Evolutionary conservation across 2,329 filamentous ascomycete species (phyloP).

Genomic region (Fusarium mangiferae): DNA sequence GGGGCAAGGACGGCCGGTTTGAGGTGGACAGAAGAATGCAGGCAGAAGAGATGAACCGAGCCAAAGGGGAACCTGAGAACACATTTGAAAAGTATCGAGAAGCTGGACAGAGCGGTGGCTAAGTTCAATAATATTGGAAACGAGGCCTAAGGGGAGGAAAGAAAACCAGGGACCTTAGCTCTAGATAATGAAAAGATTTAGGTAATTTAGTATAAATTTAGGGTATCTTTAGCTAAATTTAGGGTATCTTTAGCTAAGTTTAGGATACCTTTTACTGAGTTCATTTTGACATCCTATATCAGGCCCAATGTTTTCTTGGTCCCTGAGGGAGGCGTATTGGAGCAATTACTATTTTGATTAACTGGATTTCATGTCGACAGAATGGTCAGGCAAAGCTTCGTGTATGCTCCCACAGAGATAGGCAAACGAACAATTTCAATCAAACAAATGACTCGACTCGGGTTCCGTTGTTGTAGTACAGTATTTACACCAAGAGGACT

Average conservation of each 20-base stretch:
- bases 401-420: conserved; percentile 21
- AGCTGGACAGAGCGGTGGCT: conserved; percentile 61
- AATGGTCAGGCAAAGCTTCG: conserved; percentile 19
- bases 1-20: conserved; percentile 76
- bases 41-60: conserved; percentile 64
- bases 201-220: too few relatives aligned
- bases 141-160: background rate
- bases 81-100: conserved; percentile 57
- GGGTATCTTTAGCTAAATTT: too few relatives aligned
- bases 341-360: conserved; percentile 22
- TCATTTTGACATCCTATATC: too few relatives aligned
- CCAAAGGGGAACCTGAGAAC: conserved; percentile 26
- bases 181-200: too few relatives aligned
- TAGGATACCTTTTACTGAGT: too few relatives aligned
- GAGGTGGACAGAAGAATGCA: conserved; percentile 75
- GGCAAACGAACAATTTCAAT: conserved; percentile 42
- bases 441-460: conserved; percentile 48
- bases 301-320: too few relatives aligned
- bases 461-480: conserved; percentile 56
- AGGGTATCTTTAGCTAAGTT: too few relatives aligned
- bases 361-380: conserved; percentile 21
- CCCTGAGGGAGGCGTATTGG: conserved; percentile 5
- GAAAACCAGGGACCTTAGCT: too few relatives aligned
- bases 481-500: conserved; percentile 54
- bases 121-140: conserved; percentile 23